Percentiles rank a stretch among this genome's conserved stretches.
phyloP scores from a whole-genome alignment of 306 rosid genomes.

The Sechiopsis laciniata region DNA sequence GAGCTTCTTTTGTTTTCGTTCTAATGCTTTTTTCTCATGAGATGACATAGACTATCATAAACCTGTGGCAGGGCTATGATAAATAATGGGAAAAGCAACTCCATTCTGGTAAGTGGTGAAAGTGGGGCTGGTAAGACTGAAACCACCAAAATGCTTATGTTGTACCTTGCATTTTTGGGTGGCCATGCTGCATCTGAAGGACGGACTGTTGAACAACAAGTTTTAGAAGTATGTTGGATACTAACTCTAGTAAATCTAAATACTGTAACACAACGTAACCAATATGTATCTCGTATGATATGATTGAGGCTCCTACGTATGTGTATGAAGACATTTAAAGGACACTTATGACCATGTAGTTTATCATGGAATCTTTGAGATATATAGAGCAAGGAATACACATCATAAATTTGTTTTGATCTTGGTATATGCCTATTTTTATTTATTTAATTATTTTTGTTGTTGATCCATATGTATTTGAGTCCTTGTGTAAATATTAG shows the following conservation, averaged over 20 bases:
- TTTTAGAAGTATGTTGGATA: slow-evolving; percentile 69
- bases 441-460: not conserved
- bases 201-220: slow-evolving; percentile 72
- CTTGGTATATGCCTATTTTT: not conserved
- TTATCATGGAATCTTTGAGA: not conserved
- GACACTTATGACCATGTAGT: not conserved
- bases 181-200: slow-evolving; percentile 68
- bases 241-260: slow-evolving; percentile 25
- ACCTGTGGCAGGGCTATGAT: slow-evolving; percentile 64
- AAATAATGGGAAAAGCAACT: slow-evolving; percentile 68
- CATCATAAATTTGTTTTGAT: not conserved
- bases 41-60: slow-evolving; percentile 27
- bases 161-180: slow-evolving; percentile 83
- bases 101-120: slow-evolving; percentile 89
- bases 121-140: slow-evolving; percentile 97
- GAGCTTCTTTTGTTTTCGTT: slow-evolving; percentile 30
- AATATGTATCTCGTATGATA: not conserved
- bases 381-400: slow-evolving; percentile 5
- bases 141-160: slow-evolving; percentile 94
- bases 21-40: slow-evolving; percentile 21
- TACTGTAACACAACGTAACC: not conserved
- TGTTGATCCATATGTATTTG: not conserved
- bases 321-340: not conserved
- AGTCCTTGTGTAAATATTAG: not conserved
- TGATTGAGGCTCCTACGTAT: not conserved